Base-by-base conservation (phyloP, 2,329 filamentous ascomycete genomes). In the Fusarium decemcellulare region DNA sequence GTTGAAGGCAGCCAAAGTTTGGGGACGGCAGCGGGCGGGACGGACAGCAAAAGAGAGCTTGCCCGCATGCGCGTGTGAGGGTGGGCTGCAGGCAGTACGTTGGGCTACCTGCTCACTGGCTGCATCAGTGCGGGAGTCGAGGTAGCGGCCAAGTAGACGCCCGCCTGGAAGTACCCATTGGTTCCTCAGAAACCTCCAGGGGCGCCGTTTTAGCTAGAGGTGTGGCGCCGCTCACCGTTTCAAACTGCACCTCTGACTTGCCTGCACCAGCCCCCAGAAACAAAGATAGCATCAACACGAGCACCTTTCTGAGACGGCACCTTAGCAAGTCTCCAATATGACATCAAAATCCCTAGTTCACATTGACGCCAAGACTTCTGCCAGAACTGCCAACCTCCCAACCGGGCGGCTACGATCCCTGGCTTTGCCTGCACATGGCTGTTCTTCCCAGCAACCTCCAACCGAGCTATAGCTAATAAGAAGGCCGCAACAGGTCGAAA, bases 21-120 rank as follows among this genome's bases (percentile, higher is more conserved):
- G 42, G 65, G 55, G 61, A 60, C 55, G 55, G 55, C 55, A 55
- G 51, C 67, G 67, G 63, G 52, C 58, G 58, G 67, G 67, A 70
- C 58, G 62, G 62, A 59, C 54, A 67, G 62, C 44, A 46, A 56
- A 36, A 32, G 36, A 16, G 48, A 18, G 32, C 34, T 36, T 36
- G 8, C 34, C 36, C 6, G 36, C 18, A 7, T 29, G 42, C 23
- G 42, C 42, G 23, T 12, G 47, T 37, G 47, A 15, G 34, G 29
- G 44, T 50, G 54, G 54, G 43, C 32, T 46, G 54, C 30, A 48
- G 54, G 42, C 30, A 48, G 42, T 36, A 46, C 39, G 27, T 40
- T 23, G 16, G 6, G 27, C 12, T 53, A 53, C 51, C 32, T 30
- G 32, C n/a, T 15, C 12, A 7, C 27, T 6, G 15, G 15, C 23